These are phyloP conservation scores for Fusarium domesticum DNA, from an alignment of 2,329 filamentous ascomycete species.

Conservation along the genomic window DNA sequence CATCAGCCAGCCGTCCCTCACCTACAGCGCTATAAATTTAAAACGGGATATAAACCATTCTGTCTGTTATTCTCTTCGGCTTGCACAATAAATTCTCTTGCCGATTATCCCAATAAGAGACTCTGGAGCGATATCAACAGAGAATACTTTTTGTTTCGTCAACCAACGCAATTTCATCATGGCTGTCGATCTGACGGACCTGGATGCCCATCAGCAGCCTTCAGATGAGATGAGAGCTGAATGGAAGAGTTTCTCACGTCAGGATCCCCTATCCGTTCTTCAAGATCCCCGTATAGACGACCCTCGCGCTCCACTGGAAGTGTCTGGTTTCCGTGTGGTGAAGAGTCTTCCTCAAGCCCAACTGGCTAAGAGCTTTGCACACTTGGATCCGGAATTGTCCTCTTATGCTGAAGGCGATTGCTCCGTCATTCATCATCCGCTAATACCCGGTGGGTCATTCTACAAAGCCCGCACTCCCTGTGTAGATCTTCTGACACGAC, in stretches of 20 bases:
- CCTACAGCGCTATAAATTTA: too few species aligned
- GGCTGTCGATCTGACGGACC: slow-evolving; percentile 35
- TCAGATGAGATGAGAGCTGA: slow-evolving; percentile 64
- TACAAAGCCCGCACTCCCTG: not conserved
- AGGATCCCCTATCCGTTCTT: slow-evolving; percentile 50
- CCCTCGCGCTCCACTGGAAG: slow-evolving; percentile 36
- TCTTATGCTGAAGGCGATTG: slow-evolving; percentile 37
- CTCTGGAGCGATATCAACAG: not conserved
- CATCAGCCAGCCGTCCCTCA: too few species aligned
- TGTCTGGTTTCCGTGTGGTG: slow-evolving; percentile 45
- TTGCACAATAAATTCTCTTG: too few species aligned
- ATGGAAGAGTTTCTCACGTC: slow-evolving; percentile 73
- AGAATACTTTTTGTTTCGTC: not conserved
- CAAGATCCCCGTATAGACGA: slow-evolving; percentile 58
- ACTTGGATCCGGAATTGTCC: slow-evolving; percentile 36
- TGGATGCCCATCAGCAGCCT: slow-evolving; percentile 77
- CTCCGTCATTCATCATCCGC: slow-evolving; percentile 60
- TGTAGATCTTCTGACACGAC: not conserved
- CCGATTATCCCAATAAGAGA: not conserved
- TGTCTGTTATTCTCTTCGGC: too few species aligned
- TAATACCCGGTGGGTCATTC: slow-evolving; percentile 61
- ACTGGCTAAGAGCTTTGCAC: slow-evolving; percentile 43
- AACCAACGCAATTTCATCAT: slow-evolving; percentile 15
- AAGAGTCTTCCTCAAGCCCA: slow-evolving; percentile 42
- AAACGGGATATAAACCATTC: too few species aligned